Evolutionary conservation across 225 moss, liverwort and hornwort genomes (phyloP).

Genomic region (Antitrichia curtipendula): DNA sequence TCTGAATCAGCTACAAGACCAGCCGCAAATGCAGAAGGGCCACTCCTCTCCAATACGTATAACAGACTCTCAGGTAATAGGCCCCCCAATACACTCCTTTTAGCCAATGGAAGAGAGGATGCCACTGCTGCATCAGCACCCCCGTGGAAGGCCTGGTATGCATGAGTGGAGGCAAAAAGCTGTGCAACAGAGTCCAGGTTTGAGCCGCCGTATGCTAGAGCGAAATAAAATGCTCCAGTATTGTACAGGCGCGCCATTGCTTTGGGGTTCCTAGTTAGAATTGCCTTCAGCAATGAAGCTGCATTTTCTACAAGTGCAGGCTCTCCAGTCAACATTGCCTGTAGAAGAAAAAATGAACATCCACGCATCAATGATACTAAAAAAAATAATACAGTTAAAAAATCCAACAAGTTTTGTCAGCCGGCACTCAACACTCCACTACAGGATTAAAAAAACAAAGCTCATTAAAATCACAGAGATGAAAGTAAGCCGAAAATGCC

Average conservation of each 20-base stretch:
- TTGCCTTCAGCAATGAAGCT: slow-evolving; percentile 68
- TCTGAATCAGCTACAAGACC: slow-evolving; percentile 82
- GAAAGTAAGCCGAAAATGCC: neutral
- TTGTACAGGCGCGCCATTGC: slow-evolving; percentile 88
- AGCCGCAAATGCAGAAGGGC: slow-evolving; percentile 66
- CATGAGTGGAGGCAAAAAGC: slow-evolving; percentile 79
- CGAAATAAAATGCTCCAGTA: slow-evolving; percentile 87
- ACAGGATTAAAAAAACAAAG: neutral
- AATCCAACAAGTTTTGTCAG: neutral
- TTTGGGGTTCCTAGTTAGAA: slow-evolving; percentile 75
- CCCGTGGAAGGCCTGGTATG: slow-evolving; percentile 81
- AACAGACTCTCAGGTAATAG: slow-evolving; percentile 80
- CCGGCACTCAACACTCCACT: neutral
- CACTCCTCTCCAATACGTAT: slow-evolving; percentile 85
- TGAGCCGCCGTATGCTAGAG: slow-evolving; percentile 81
- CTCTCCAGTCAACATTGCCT: slow-evolving; percentile 83
- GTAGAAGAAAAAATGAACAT: neutral
- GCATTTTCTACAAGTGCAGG: slow-evolving; percentile 82
- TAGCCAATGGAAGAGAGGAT: slow-evolving; percentile 88
- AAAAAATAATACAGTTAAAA: neutral
- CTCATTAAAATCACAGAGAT: neutral
- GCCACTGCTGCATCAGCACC: slow-evolving; percentile 94
- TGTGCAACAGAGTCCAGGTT: slow-evolving; percentile 77
- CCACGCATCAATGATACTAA: neutral
- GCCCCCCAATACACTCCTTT: slow-evolving; percentile 77